Base-by-base conservation (phyloP, 2,329 filamentous ascomycete genomes). In the Teratosphaeria gauchensis region DNA sequence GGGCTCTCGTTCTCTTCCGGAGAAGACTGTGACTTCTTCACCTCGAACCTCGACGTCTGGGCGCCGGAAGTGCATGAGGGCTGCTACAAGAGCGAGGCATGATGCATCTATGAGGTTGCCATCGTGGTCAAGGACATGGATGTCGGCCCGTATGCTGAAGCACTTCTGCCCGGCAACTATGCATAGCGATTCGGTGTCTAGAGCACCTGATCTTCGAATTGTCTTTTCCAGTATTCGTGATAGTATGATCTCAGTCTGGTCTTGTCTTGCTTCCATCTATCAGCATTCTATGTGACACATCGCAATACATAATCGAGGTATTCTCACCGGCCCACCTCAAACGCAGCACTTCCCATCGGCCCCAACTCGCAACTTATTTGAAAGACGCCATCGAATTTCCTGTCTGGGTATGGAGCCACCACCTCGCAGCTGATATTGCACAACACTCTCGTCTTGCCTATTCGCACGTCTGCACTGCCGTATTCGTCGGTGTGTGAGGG, bases 111-210 rank as follows among this genome's bases (percentile, higher is more conserved):
- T 84, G 51, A 99, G 80, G 66, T 92, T 92, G 56, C 94, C 94
- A 72, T 97, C 92, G 71, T 92, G 90, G 55, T 90, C 87, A 53
- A 97, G 82, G 53, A 97, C 85, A 74, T 99, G 94, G 24, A 97
- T 83, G 72, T 97, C 92, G 21, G 90, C 92, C 59, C 92, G 86
- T 62, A 99, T 82, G 61, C 88, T 88, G 85, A 94, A 99, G 77
- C 89, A 94, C 74, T 95, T 96, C 61, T 88, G 81, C 7, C 90
- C 92, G 11, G 94, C 91, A 31, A 96, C 81, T 24, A 99, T 89
- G 74, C 94, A 99, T 52, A 99, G 82, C 3, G 92, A 96, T 75
- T 99, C 94, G 35, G 92, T 96, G 73, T 97, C 92, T 48, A 99
- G 84, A 6, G 94, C 92, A 66, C 88, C 88, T 1, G 92, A 96